A percentile compares a stretch with the other conserved stretches of the same genome.
Evolutionary conservation across 805 yeast species (phyloP).

Genomic region (Schwanniomyces sp.): DNA sequence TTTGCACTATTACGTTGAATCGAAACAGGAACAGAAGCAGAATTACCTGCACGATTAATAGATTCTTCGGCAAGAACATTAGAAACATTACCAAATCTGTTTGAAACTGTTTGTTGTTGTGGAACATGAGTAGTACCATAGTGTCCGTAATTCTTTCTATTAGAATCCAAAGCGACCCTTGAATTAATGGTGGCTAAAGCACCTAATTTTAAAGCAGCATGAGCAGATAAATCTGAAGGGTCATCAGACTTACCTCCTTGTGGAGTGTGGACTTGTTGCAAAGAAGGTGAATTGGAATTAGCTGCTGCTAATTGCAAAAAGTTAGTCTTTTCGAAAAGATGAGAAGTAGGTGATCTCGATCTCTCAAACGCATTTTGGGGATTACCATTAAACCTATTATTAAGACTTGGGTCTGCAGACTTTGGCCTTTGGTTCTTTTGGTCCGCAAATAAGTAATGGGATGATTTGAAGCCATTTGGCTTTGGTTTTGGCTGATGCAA

Average conservation of each 20-base stretch:
- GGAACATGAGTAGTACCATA: slow-evolving; percentile 3
- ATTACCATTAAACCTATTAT: slow-evolving; percentile 12
- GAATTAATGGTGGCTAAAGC: slow-evolving; percentile 66
- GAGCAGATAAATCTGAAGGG: slow-evolving; percentile 26
- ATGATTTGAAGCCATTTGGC: slow-evolving; percentile 25
- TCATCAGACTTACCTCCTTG: slow-evolving; percentile 19
- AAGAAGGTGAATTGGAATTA: slow-evolving; percentile 17
- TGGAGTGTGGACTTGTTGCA: slow-evolving; percentile 10
- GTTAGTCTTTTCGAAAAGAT: slow-evolving; percentile 43
- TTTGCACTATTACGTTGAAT: slow-evolving; percentile 2
- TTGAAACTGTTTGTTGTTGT: slow-evolving; percentile 12
- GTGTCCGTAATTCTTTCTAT: slow-evolving; percentile 26
- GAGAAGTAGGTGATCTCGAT: slow-evolving; percentile 40
- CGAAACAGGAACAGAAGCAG: slow-evolving; percentile 21
- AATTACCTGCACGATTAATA: slow-evolving; percentile 34
- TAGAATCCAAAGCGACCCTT: slow-evolving; percentile 48
- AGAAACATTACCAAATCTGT: slow-evolving; percentile 4
- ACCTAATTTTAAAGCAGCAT: slow-evolving; percentile 56
- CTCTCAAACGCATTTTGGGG: slow-evolving; percentile 26
- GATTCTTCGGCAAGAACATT: slow-evolving; percentile 25
- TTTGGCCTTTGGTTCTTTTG: slow-evolving; percentile 35
- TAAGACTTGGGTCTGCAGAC: slow-evolving; percentile 45
- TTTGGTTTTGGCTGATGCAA: slow-evolving; percentile 44
- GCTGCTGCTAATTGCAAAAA: slow-evolving; percentile 39
- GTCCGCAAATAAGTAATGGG: slow-evolving; percentile 17